Base-by-base conservation (phyloP, 306 rosid species). In the Mucuna pruriens region DNA sequence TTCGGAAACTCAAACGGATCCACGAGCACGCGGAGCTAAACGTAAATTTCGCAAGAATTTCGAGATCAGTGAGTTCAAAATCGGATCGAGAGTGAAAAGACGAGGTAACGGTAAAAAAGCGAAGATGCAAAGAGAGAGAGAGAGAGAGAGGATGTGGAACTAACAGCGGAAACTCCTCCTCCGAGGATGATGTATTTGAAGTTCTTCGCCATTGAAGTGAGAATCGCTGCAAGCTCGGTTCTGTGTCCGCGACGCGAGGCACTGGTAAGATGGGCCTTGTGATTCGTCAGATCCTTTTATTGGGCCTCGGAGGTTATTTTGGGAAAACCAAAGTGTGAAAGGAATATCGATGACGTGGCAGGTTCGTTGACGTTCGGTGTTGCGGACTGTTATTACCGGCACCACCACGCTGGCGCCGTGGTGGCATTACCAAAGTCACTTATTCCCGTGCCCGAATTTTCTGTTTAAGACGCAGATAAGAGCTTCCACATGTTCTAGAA, bases 121-220 rank as follows among this genome's bases (percentile, higher is more conserved):
- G 45, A 38, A 46, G n/a, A 29, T 22, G 38, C 10, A 23, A 52
- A 58, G 7, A 62, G 22, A 68, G 2, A 33, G 70, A 76, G 15
- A 58, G 13, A 62, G 20, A 71, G 3, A 33, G 73, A 76, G n/a
- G 31, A 39, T 9, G 29, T 38, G 51, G 74, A 79, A 85, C 99
- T 89, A 83, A 95, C 99, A n/a, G 97, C 97, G 2, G 99, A 31
- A 39, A 95, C 99, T 49, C 99, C 99, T 76, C 99, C 99, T 0
- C 99, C 99, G 69, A 90, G 79, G 86, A 95, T 89, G 69, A 90
- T 88, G 79, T 91, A 90, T 88, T 95, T 95, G 94, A 91, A 95
- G 76, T 79, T 71, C 81, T 90, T 90, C 58, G 89, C 96, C 99
- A 95, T 95, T 49, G 89, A 61, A n/a, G 4, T 31, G 63, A 54